Base-by-base conservation (phyloP, 1,139 yeast species). In the Saccharomyces hybrid region DNA sequence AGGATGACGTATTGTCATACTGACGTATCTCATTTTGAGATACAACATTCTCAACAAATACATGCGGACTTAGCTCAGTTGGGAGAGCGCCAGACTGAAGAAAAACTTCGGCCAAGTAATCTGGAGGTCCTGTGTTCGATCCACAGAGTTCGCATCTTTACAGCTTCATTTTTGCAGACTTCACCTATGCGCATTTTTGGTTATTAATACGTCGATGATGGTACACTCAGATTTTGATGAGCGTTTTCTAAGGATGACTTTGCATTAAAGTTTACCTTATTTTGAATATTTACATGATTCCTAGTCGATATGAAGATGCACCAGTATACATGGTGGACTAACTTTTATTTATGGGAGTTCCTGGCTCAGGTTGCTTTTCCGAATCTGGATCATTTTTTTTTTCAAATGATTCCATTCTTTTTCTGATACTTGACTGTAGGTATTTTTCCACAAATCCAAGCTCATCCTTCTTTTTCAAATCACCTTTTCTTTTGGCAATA, bases 61-160 rank as follows among this genome's bases (percentile, higher is more conserved):
- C 23, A 19, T 19, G 59, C 61, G 61, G 61, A 57, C 55, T 58
- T 58, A 58, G 61, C 61, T 57, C 60, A 58, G 61, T 55, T 55
- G 61, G 60, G 61, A 58, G 61, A 58, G 61, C 61, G 61, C 61
- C 61, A 58, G 61, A 58, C 61, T 58, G 61, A 58, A 58, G 61
- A 55, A 28, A 44, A 52, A 57, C 60, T 56, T 58, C 53, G 59
- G 58, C 52, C 57, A 46, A 32, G 29, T 44, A 7, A 44, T 84
- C 89, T 84, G 87, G 79, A 85, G 89, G 89, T 83, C 88, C 84
- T 82, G 88, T 82, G 89, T 84, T 84, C 89, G 84, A 84, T 83
- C 88, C 89, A 82, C 89, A 83, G 85, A 83, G 80, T 75, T 80
- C 87, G 88, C 89, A 83, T 19, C 23, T 19, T 5, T 9, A 6